Base-by-base conservation (phyloP, 345 rosid species). In the Hibiscus trionum region DNA sequence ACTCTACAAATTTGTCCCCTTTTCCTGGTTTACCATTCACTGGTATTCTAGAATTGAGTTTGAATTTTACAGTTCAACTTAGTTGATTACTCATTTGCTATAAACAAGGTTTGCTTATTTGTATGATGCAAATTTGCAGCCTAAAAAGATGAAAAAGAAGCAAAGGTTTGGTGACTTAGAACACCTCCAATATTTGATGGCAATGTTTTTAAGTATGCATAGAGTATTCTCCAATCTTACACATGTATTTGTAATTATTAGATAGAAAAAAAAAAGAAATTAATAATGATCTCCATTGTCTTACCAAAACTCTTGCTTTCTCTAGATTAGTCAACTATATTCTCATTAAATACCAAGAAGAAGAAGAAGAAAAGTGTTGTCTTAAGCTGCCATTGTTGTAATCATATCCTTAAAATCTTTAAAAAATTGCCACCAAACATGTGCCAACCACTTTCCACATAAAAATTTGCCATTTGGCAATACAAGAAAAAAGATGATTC, bases 381-480 rank as follows among this genome's bases (percentile, higher is more conserved):
- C 0, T n/a, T n/a, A 5, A 42, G 11, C 19, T 44, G 72, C 12
- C 66, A 26, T 49, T 14, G 17, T 55, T 19, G 59, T 11, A 57
- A 35, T 58, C 47, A 64, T 21, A 7, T 33, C 61, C 29, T 64
- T 39, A 39, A 53, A 59, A 50, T 57, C 67, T 46, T 35, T 12
- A 49, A 46, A 66, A 71, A 71, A 4, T 61, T 19, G 19, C 56
- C 63, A 55, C 71, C 68, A 26, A 57, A 61, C 39, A 55, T 72
- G 39, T 46, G 39, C 37, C 42, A 37, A 37, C 42, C 57, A 35
- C 50, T 35, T 63, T n/a, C 65, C 35, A 70, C 31, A 61, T 35
- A 57, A 42, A 21, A 62, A 44, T 44, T 17, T 29, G 72, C 47
- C n/a, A 53, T 53, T 44, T 69, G 72, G 61, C 29, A 50, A 16